Evolutionary conservation across 2,329 filamentous ascomycete species (phyloP), one percentile per base, ranked within the genome.

Genomic region (Pseudogymnoascus sp.): DNA sequence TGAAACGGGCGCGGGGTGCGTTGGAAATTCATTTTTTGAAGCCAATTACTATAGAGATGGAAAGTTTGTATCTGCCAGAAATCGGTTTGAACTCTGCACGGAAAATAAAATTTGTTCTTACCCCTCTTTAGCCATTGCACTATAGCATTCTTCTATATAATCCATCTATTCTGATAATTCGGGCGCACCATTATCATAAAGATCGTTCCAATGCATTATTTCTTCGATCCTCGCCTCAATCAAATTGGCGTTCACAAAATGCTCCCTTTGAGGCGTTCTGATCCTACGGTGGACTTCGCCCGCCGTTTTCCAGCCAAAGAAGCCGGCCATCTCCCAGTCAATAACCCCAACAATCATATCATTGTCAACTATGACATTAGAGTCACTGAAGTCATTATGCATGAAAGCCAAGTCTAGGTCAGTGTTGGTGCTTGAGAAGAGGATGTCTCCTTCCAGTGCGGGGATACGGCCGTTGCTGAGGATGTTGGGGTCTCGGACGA

Each of bases 281-380:
- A 69, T 66, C 48, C 39, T 62, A 25, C 66, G 65, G 43, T 73
- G 69, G 14, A 73, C 65, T 61, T 69, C 65, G 65, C 8, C 67
- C 6, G 71, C 71, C 0, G 68, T 68, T 57, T 69, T 72, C 72
- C 69, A 73, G 4, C 72, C 71, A 64, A 73, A 72, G 43, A 65
- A 77, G 0, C 77, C 76, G 43, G 77, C 76, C 76, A 78, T 78
- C 68, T 78, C 77, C 76, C 75, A 79, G 63, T 78, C 75, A 63
- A 77, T 65, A 21, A 79, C 68, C 4, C 73, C 77, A 1, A 78
- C 73, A 45, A 79, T 76, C 65, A 64, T 76, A 65, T 72, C 74
- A 62, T 76, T 67, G 43, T 77, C 67, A 4, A 79, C 75, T 34
- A 78, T 77, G 64, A 64, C 71, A 65, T 77, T 78, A 2, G 75